Conservation (phyloP, 345 rosid species). For the Mangifera indica region DNA sequence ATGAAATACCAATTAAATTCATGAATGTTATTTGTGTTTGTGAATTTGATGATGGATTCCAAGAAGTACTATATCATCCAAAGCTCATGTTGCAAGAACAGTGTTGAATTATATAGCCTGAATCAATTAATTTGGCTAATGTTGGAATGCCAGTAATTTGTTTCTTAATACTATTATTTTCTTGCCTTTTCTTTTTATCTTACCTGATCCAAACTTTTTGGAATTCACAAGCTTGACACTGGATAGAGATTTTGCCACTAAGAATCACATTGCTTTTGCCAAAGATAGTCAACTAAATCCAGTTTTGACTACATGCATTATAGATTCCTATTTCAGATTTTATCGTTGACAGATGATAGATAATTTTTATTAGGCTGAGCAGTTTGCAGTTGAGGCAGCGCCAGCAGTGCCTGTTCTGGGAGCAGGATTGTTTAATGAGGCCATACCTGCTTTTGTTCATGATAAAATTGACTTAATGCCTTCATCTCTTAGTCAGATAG, state of each 20-base stretch:
- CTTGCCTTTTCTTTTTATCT: neutral
- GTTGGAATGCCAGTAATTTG: neutral
- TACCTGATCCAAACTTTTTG: too few relatives aligned
- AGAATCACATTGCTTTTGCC: too few relatives aligned
- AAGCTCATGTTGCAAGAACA: neutral
- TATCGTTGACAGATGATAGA: neutral
- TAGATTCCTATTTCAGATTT: too few relatives aligned
- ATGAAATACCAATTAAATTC: too few relatives aligned
- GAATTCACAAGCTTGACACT: too few relatives aligned
- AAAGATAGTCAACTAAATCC: too few relatives aligned
- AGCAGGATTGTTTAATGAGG: slow-evolving; percentile 31
- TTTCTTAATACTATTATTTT: neutral
- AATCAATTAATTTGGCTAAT: neutral
- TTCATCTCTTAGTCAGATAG: slow-evolving; percentile 78
- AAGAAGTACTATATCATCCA: neutral
- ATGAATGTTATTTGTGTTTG: too few relatives aligned
- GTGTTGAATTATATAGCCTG: neutral
- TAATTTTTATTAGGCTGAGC: slow-evolving; percentile 21
- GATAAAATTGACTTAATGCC: slow-evolving; percentile 61
- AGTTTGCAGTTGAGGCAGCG: slow-evolving; percentile 22
- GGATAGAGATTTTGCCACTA: too few relatives aligned
- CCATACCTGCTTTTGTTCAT: slow-evolving; percentile 17
- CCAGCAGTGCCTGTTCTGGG: slow-evolving; percentile 22
- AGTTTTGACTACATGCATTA: too few relatives aligned
- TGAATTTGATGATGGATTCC: too few relatives aligned